Conservation (phyloP, 495 filamentous ascomycete species). For the Talaromyces stipitatus region DNA sequence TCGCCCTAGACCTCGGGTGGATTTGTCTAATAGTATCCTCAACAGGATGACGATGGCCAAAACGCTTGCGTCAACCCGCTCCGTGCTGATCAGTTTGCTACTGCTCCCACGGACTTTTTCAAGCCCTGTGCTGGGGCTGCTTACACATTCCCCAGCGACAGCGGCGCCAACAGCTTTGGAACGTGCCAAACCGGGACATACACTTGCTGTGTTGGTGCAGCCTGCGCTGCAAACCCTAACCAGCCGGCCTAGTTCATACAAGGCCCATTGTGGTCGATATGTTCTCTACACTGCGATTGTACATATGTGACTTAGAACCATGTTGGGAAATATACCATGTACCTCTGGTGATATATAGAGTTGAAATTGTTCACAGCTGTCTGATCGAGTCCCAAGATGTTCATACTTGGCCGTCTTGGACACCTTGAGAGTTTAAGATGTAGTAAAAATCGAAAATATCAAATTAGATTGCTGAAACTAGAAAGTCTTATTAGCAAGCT, state of each 20-base stretch:
- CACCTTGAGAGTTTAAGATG: too few relatives aligned
- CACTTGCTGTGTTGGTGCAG: slow-evolving; percentile 22
- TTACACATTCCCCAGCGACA: slow-evolving; percentile 21
- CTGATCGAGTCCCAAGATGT: too few relatives aligned
- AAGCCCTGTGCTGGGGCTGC: slow-evolving; percentile 16
- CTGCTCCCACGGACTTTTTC: slow-evolving; percentile 15
- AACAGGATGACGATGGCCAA: slow-evolving; percentile 1
- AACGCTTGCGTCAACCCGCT: slow-evolving; percentile 15
- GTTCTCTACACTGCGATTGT: background rate
- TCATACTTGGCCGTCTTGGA: too few relatives aligned
- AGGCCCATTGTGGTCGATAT: background rate
- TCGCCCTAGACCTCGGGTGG: background rate
- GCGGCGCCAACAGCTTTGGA: slow-evolving; percentile 13
- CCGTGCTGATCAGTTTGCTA: slow-evolving; percentile 4
- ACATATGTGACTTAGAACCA: slow-evolving; percentile 44
- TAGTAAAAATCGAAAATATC: too few relatives aligned
- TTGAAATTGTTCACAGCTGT: too few relatives aligned
- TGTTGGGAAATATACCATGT: too few relatives aligned
- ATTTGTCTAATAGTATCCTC: background rate
- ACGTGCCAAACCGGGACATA: slow-evolving; percentile 5
- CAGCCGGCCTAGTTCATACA: slow-evolving; percentile 24
- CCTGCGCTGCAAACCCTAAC: slow-evolving; percentile 2
- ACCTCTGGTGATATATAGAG: too few relatives aligned
- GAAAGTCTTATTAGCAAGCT: background rate
- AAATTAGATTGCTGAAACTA: background rate